These are phyloP conservation scores for Pneumocystis murina DNA, from an alignment of 1,139 yeast species.

Conservation along the genomic window DNA sequence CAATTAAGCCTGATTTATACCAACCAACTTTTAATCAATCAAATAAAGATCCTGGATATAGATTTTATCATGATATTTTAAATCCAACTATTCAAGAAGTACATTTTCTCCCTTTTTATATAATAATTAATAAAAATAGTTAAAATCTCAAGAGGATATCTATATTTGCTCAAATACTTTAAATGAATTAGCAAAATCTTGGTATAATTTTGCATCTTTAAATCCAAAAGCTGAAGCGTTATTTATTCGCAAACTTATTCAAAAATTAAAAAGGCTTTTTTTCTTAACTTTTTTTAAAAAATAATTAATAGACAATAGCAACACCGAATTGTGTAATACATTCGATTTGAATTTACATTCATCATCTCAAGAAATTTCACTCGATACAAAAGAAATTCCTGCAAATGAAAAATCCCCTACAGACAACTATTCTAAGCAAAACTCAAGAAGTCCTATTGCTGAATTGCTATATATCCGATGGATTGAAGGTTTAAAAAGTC, in stretches of 20 bases:
- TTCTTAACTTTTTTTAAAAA: neutral
- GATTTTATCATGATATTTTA: neutral
- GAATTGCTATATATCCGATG: slow-evolving; percentile 33
- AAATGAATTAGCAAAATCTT: neutral
- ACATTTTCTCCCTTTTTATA: neutral
- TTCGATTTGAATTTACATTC: neutral
- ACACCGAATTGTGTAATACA: neutral
- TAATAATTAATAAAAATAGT: neutral
- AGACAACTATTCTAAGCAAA: slow-evolving; percentile 1
- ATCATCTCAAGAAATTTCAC: neutral
- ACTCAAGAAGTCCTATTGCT: slow-evolving; percentile 31
- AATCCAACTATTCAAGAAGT: neutral
- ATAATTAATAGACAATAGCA: neutral
- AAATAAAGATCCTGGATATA: neutral
- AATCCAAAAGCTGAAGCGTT: neutral
- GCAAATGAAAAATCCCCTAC: neutral
- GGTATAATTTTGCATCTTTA: neutral
- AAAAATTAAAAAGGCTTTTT: neutral
- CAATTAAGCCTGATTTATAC: neutral
- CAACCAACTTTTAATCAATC: neutral
- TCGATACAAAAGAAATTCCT: neutral
- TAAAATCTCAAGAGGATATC: neutral
- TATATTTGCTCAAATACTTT: neutral
- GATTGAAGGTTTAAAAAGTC: slow-evolving; percentile 26
- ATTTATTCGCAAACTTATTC: neutral